Evolutionary conservation across 148 eudicot genomes (phyloP).

Genomic region (Fagopyrum homotropicum): DNA sequence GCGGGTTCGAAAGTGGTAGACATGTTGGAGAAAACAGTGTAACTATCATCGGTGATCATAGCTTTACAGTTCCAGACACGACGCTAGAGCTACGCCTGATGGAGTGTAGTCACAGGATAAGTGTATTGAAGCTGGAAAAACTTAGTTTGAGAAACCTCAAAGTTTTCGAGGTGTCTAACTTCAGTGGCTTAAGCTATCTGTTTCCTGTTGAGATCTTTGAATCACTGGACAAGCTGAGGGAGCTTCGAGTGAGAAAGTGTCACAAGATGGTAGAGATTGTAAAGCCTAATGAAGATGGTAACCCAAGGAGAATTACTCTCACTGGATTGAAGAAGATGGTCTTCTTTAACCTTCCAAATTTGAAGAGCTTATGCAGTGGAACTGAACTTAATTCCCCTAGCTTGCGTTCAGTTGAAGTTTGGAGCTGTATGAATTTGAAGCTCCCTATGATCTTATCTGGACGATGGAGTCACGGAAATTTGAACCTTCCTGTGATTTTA

Average conservation of each 20-base stretch:
- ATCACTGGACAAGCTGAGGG: conserved; percentile 14
- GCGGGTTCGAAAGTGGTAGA: conserved; percentile 18
- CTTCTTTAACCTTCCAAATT: too few relatives aligned
- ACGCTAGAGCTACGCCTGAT: not conserved
- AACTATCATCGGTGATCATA: not conserved
- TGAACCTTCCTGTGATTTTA: too few relatives aligned
- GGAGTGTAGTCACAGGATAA: not conserved
- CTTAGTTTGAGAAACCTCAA: not conserved
- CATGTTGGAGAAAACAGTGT: conserved; percentile 1
- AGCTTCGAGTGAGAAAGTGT: conserved; percentile 24
- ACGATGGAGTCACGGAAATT: too few relatives aligned
- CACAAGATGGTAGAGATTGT: conserved; percentile 19
- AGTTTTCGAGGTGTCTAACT: not conserved
- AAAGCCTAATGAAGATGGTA: conserved; percentile 8
- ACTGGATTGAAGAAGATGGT: too few relatives aligned
- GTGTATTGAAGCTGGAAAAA: not conserved
- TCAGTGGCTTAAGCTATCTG: conserved; percentile 17
- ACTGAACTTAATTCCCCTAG: too few relatives aligned
- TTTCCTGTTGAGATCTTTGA: conserved; percentile 25
- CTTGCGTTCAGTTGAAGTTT: too few relatives aligned
- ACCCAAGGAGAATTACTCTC: too few relatives aligned
- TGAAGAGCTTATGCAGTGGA: too few relatives aligned
- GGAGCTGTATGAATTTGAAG: too few relatives aligned
- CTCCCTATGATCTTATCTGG: too few relatives aligned
- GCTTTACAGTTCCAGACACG: not conserved